phyloP scores from a whole-genome alignment of 164 flowering plant genomes.

The Amborella trichopoda region DNA sequence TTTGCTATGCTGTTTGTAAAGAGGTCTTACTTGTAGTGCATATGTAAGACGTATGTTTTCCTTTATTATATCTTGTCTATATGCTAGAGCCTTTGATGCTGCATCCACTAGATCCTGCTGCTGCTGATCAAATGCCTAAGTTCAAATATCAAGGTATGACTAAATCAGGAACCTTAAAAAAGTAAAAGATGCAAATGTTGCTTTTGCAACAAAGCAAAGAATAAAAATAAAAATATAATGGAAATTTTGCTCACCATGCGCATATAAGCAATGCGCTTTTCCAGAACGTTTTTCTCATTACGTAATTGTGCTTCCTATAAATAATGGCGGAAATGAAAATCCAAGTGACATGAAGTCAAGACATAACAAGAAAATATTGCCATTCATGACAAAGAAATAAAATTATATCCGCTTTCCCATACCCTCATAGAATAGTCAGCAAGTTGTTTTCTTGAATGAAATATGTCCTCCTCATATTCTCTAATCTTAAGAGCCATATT shows the following conservation, averaged over 20 bases:
- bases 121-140: slow-evolving; percentile 97
- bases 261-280: slow-evolving; percentile 93
- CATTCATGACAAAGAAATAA: neutral
- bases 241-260: slow-evolving; percentile 51
- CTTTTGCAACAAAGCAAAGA: neutral
- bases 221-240: slow-evolving; percentile 1
- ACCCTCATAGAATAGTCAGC: slow-evolving; percentile 79
- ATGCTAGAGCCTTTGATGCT: slow-evolving; percentile 88
- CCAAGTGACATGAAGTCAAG: neutral
- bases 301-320: slow-evolving; percentile 75
- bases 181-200: neutral
- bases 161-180: neutral
- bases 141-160: neutral
- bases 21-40: slow-evolving; percentile 64
- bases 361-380: neutral
- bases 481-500: slow-evolving; percentile 48
- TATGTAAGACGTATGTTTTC: slow-evolving; percentile 89
- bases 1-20: too few species aligned
- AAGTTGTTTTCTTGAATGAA: slow-evolving; percentile 63
- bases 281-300: slow-evolving; percentile 78
- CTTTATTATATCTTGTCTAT: slow-evolving; percentile 92
- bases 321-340: slow-evolving; percentile 2
- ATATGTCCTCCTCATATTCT: slow-evolving; percentile 81
- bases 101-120: slow-evolving; percentile 95
- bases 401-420: neutral